Conservation (phyloP, 345 rosid genomes). For the Cardiospermum halicacabum region DNA sequence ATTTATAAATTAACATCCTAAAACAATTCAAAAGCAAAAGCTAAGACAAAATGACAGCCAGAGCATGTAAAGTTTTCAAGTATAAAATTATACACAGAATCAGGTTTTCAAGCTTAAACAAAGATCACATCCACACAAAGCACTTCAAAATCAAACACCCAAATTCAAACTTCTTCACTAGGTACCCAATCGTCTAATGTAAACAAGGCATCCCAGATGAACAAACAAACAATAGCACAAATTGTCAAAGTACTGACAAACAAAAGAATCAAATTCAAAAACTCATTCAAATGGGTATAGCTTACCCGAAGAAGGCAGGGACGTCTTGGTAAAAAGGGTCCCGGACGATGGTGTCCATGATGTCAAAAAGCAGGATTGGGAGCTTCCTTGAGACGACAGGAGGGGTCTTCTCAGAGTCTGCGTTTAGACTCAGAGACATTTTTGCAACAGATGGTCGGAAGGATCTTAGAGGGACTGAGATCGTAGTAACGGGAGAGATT, state of each 20-base stretch:
- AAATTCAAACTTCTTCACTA: not conserved
- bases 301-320: slow-evolving; percentile 80
- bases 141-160: not conserved
- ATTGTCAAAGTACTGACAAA: not conserved
- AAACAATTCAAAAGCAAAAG: too few relatives aligned
- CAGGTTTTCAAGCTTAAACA: too few relatives aligned
- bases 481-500: not conserved
- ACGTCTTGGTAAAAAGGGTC: slow-evolving; percentile 88
- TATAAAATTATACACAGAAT: too few relatives aligned
- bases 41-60: too few relatives aligned
- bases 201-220: not conserved
- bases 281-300: not conserved
- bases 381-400: slow-evolving; percentile 41
- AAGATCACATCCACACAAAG: too few relatives aligned
- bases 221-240: not conserved
- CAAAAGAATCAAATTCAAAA: not conserved
- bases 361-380: slow-evolving; percentile 85
- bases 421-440: slow-evolving; percentile 11
- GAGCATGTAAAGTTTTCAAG: too few relatives aligned
- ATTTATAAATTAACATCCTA: too few relatives aligned
- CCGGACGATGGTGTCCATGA: slow-evolving; percentile 96
- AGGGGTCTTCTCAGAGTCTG: not conserved
- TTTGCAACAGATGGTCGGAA: not conserved
- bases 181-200: not conserved
- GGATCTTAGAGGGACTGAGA: slow-evolving; percentile 6